Conservation (phyloP, 345 rosid genomes). For the Euphorbia peplus region DNA sequence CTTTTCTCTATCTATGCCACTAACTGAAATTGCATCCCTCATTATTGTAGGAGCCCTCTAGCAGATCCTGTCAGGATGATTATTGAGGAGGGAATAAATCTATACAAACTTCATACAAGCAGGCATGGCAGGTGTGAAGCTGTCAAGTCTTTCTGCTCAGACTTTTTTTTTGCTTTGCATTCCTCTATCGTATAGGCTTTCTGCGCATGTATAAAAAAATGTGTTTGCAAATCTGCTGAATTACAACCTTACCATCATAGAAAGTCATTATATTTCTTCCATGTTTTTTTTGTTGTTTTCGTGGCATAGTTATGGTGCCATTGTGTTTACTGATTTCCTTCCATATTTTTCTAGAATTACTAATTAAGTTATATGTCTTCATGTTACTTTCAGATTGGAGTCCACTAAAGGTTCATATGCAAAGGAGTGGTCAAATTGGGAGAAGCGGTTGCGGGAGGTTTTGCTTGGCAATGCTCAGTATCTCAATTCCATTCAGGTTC, state of each 20-base stretch:
- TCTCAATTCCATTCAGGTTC: slow-evolving; percentile 78
- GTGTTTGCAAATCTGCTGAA: neutral
- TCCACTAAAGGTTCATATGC: slow-evolving; percentile 70
- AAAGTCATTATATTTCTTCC: neutral
- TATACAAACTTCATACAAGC: slow-evolving; percentile 65
- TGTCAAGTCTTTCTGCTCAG: neutral
- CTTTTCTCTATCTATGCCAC: neutral
- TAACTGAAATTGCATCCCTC: neutral
- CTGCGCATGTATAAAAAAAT: neutral
- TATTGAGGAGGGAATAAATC: slow-evolving; percentile 78
- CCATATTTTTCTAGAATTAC: neutral
- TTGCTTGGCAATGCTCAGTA: slow-evolving; percentile 50
- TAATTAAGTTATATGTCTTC: slow-evolving; percentile 10
- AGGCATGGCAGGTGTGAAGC: slow-evolving; percentile 73
- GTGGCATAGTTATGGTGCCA: slow-evolving; percentile 9
- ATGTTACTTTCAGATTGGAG: slow-evolving; percentile 52
- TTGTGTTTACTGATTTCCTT: neutral
- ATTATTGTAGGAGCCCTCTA: slow-evolving; percentile 62
- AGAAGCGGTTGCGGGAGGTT: slow-evolving; percentile 56
- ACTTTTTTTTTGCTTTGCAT: neutral
- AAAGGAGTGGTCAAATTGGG: slow-evolving; percentile 86
- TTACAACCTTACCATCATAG: neutral
- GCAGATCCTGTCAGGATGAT: slow-evolving; percentile 62
- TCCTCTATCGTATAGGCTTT: neutral
- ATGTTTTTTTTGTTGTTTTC: neutral